Evolutionary conservation across 2,329 filamentous ascomycete species (phyloP), one percentile per base, ranked within the genome.

Genomic region (Xylaria sp.): DNA sequence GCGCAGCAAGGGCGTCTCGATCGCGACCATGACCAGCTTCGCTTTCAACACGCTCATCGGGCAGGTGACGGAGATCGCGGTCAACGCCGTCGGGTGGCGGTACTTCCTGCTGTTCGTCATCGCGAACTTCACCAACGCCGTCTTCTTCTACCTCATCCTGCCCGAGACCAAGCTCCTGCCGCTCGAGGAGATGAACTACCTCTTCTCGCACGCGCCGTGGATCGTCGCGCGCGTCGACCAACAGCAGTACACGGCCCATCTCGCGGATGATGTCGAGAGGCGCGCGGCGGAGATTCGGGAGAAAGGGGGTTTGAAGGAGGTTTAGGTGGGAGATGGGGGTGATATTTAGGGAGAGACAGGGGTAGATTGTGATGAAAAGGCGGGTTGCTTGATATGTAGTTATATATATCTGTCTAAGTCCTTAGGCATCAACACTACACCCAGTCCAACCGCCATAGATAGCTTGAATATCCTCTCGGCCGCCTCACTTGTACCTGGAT

Each of bases 11-110:
- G 92, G 91, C 74, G 91, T 94, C 1, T 90, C 90, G 1, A 89
- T 94, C 70, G 91, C 91, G 0, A 92, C 90, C 5, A 93, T 93
- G 91, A 85, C 83, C 0, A 89, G 86, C 12, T 94, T 92, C 78
- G 91, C 91, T 1, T 93, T 90, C 70, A 93, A 92, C 77, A 90
- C 92, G 48, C 85, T 85, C 69, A 86, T 79, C 69, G 77, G 77
- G 9, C 77, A 79, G 69, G 73, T 78, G 48, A 79, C 77, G 15
- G 71, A 73, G 64, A 75, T 78, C 52, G 89, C 88, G 1, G 86
- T 91, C 79, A 78, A 80, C 3, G 78, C 78, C 20, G 82, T 88
- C n/a, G 82, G 85, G 6, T 91, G 85, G 77, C 80, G 78, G 52
- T 90, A 81, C 76, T 91, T 90, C 76, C 81, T 88, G 63, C 76